Conservation (phyloP, 805 yeast species). For the Metschnikowia continentalis region DNA sequence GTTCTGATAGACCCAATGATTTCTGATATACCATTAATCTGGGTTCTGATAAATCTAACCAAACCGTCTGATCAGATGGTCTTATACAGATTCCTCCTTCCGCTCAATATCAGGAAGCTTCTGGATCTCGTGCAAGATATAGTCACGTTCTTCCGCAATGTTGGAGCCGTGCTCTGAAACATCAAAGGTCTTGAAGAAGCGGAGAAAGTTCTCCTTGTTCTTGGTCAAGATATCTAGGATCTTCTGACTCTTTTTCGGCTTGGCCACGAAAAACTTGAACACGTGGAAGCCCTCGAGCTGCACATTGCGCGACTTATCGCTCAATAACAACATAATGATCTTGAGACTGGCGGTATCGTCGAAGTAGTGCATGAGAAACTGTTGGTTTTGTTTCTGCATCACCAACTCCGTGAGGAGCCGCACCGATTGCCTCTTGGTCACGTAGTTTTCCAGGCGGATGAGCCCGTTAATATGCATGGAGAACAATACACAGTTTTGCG, state of each 20-base stretch:
- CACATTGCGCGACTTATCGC: conserved; percentile 85
- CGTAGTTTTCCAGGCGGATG: conserved; percentile 77
- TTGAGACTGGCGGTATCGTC: conserved; percentile 80
- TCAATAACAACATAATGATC: conserved; percentile 75
- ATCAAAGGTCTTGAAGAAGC: conserved; percentile 64
- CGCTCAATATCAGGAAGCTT: conserved; percentile 59
- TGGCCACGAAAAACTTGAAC: conserved; percentile 93
- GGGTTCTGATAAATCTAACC: too few species aligned
- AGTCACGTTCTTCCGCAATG: conserved; percentile 76
- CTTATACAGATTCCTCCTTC: conserved; percentile 2
- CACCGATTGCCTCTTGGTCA: conserved; percentile 86
- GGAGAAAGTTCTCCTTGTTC: conserved; percentile 72
- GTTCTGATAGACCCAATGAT: too few species aligned
- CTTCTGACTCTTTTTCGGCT: conserved; percentile 81
- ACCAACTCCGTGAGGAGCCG: conserved; percentile 71
- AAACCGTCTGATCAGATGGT: too few species aligned
- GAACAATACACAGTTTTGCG: conserved; percentile 52
- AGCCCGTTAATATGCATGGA: conserved; percentile 61
- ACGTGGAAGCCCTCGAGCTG: conserved; percentile 90
- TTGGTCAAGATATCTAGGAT: conserved; percentile 78
- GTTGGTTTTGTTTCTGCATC: conserved; percentile 64
- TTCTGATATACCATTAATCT: too few species aligned
- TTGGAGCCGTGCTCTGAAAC: conserved; percentile 59
- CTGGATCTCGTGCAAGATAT: conserved; percentile 70
- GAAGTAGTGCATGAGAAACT: conserved; percentile 71